These are phyloP conservation scores for Neurospora crassa DNA, from an alignment of 2,329 filamentous ascomycete species.

Conservation along the genomic window DNA sequence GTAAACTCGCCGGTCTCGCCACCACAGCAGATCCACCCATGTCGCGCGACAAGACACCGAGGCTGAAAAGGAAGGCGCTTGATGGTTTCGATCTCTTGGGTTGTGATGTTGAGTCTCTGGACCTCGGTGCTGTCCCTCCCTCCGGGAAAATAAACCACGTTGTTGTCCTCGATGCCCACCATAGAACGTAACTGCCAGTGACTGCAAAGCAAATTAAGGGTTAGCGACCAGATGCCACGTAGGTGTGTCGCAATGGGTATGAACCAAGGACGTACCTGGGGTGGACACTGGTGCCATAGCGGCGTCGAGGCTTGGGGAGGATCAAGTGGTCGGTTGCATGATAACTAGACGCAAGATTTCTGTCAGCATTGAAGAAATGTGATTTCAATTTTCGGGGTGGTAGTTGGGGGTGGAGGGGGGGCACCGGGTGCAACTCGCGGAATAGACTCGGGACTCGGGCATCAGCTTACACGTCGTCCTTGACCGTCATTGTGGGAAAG, in stretches of 20 bases:
- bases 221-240: constrained; percentile 13
- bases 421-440: background rate
- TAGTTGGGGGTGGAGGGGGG: background rate
- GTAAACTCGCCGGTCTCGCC: constrained; percentile 83
- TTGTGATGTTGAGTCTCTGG: constrained; percentile 59
- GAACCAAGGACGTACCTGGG: constrained; percentile 43
- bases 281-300: constrained; percentile 57
- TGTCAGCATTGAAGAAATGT: constrained; percentile 6
- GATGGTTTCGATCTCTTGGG: constrained; percentile 62
- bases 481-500: constrained; percentile 42
- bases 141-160: constrained; percentile 77
- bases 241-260: background rate
- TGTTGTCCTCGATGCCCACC: constrained; percentile 68
- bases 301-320: constrained; percentile 49
- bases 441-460: background rate
- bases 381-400: background rate
- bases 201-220: constrained; percentile 30
- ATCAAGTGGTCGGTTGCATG: constrained; percentile 58
- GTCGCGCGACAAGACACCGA: constrained; percentile 77
- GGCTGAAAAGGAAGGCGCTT: constrained; percentile 63
- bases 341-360: constrained; percentile 34
- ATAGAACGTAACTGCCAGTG: constrained; percentile 88
- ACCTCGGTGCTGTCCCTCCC: constrained; percentile 56
- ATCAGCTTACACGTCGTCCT: constrained; percentile 31
- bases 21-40: constrained; percentile 85